phyloP scores from a whole-genome alignment of 139 green algal species.

The Zygnema circumcarinatum region DNA sequence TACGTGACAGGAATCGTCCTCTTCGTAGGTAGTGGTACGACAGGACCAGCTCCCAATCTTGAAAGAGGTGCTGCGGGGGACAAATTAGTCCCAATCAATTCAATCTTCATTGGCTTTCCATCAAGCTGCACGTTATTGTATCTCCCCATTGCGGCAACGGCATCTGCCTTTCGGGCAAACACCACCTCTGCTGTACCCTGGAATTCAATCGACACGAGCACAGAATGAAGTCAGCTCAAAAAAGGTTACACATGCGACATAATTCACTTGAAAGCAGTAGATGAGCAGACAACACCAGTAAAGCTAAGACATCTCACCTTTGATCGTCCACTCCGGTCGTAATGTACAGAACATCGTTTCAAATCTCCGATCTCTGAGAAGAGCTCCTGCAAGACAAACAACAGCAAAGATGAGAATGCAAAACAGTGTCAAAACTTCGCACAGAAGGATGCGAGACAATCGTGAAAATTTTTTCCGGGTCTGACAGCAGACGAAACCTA shows the following conservation, averaged over 20 bases:
- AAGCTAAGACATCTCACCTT: slow-evolving; percentile 57
- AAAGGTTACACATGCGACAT: no score
- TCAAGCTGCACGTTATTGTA: slow-evolving; percentile 69
- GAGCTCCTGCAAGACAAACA: slow-evolving; percentile 62
- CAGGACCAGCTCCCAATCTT: not conserved
- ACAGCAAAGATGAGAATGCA: not conserved
- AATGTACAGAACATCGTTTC: slow-evolving; percentile 62
- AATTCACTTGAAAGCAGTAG: no score
- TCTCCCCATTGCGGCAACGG: slow-evolving; percentile 48
- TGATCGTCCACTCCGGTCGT: slow-evolving; percentile 63
- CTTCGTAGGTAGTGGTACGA: not conserved
- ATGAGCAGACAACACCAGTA: no score
- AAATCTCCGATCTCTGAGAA: slow-evolving; percentile 63
- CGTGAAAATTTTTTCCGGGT: no score
- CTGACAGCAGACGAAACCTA: no score
- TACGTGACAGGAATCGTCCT: not conserved
- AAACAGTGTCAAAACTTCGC: no score
- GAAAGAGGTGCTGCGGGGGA: not conserved
- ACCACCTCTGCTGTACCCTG: slow-evolving; percentile 68
- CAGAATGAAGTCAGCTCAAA: no score
- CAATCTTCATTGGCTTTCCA: slow-evolving; percentile 66
- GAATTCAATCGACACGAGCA: not conserved
- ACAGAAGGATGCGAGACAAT: no score
- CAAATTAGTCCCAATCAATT: slow-evolving; percentile 56
- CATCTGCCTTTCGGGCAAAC: slow-evolving; percentile 52